Evolutionary conservation across 306 rosid species (phyloP), one percentile per base, ranked within the genome.

Genomic region (Astragalus glycyphyllos): DNA sequence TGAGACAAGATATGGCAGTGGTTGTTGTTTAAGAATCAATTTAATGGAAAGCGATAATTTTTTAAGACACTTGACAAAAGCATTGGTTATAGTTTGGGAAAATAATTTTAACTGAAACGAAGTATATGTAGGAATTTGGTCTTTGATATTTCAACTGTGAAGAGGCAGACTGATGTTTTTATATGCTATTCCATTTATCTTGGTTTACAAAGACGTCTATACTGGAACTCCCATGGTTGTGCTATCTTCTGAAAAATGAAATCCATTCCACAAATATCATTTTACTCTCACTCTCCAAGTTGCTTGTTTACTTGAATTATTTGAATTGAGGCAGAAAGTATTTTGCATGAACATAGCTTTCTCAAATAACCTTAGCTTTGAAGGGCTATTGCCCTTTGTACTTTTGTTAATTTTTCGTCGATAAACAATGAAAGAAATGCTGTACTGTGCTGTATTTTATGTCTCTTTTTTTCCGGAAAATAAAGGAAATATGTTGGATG

Each of bases 121-220:
- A 62, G 12, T 49, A 20, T 51, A 54, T 45, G 68, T 23, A 54
- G 16, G 15, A 58, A 45, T 68, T 29, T 60, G 47, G 8, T 53
- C 40, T 64, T 60, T 48, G 38, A 16, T 63, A 53, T 34, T 45
- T 62, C 56, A 79, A 51, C 10, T 44, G 38, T 68, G 23, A 68
- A 5, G 4, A 26, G 49, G 42, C 16, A 51, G 11, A 66, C 60
- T 58, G 47, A 45, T 40, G 2, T 23, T 17, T 40, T 38, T 8
- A 15, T 34, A 23, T 34, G 37, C 63, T 38, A 34, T 48, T 35
- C n/a, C 20, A 0, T 34, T 12, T 34, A 40, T 51, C 11, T 3
- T 59, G 58, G 53, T 17, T 54, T 16, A 15, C 26, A 4, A 8
- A 7, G 10, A 35, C 34, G 8, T 47, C 13, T 47, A 37, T 34